Conservation (phyloP, 2,329 filamentous ascomycete species). For the Ceratocystis diversiconidia region DNA sequence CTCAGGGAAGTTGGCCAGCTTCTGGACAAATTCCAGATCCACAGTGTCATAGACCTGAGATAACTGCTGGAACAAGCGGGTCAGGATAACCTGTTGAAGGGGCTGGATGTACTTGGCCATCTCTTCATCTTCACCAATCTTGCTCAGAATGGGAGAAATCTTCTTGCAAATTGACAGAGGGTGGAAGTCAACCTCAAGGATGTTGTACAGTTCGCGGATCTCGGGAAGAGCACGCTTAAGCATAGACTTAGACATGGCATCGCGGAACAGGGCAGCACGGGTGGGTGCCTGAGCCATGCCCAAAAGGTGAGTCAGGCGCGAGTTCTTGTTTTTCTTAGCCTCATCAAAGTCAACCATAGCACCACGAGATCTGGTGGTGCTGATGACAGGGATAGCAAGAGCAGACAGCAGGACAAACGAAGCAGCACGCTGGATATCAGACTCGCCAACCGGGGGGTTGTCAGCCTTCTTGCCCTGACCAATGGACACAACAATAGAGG, state of each 20-base stretch:
- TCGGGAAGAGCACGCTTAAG: constrained; percentile 85
- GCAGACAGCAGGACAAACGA: constrained; percentile 93
- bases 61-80: constrained; percentile 93
- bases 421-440: constrained; percentile 83
- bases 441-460: constrained; percentile 77
- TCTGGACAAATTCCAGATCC: constrained; percentile 82
- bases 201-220: constrained; percentile 95
- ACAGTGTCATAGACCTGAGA: constrained; percentile 99
- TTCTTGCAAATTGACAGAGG: constrained; percentile 97
- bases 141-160: constrained; percentile 85
- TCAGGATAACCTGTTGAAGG: constrained; percentile 96
- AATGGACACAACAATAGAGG: constrained; percentile 64
- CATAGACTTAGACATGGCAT: constrained; percentile 87
- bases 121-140: constrained; percentile 86
- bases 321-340: constrained; percentile 97
- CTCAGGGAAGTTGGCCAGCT: constrained; percentile 88
- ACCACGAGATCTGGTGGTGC: constrained; percentile 88
- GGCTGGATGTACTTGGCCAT: constrained; percentile 96
- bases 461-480: constrained; percentile 88
- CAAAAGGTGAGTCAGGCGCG: constrained; percentile 84
- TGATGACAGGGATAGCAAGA: constrained; percentile 97
- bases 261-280: constrained; percentile 82
- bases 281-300: constrained; percentile 85
- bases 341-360: constrained; percentile 95
- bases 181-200: constrained; percentile 97